Base-by-base conservation (phyloP, 1,139 yeast genomes). In the Hyphopichia khmerensis region DNA sequence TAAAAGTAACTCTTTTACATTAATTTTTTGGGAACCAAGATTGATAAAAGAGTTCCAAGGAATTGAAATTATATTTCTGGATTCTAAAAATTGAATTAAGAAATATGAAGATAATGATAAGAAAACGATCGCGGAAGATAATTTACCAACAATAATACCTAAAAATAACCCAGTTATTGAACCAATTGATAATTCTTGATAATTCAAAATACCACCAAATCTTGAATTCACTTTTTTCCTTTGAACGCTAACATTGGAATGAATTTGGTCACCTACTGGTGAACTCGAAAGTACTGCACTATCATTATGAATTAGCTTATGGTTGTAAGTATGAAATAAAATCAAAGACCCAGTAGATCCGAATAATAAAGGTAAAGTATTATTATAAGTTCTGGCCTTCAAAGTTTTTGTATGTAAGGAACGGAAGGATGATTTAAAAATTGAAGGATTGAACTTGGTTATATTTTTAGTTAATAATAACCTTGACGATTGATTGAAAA, bases 101-200 rank as follows among this genome's bases (percentile, higher is more conserved):
- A 77, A 70, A 53, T 82, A 76, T 30, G 76, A 61, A 4, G 82
- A 67, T 33, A 82, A 68, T 1, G 81, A 60, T 40, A 81, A 54
- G 33, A 79, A 69, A 37, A 82, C 81, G 38, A 85, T 66, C 24
- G 82, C 72, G 27, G 80, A 72, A 44, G 84, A 76, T 45, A 85
- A 66, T 56, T 83, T 82, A n/a, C 91, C 90, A 17, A 79, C 72
- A 19, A 84, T 66, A 35, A 79, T 69, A 1, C 93, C 93, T 40
- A 79, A 53, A 38, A 80, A 69, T 44, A 84, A 64, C 0, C 93
- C 93, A 6, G 81, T 69, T 50, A 84, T 70, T 3, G 87, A 81
- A 4, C 93, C 93, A 45, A 83, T 63, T 14, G 89, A 76, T 53
- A 85, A 67, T 55, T 85, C 87, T 53, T 79, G 78, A 57, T 85